Base-by-base conservation (phyloP, 2,329 filamentous ascomycete species). In the Fusarium transvaalense region DNA sequence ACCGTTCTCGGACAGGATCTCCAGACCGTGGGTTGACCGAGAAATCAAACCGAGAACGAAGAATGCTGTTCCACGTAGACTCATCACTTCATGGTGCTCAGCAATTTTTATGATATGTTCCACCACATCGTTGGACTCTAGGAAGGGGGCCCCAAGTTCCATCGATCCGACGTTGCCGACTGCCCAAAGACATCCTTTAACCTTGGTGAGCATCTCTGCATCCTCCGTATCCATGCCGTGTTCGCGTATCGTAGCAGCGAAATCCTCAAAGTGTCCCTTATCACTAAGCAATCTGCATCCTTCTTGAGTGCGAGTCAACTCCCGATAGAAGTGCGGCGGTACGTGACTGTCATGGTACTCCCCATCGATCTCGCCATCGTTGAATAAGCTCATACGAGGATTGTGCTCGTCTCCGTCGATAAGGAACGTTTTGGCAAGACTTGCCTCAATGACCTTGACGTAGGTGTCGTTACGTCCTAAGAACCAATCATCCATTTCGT, bases 401-500 rank as follows among this genome's bases (percentile, higher is more conserved):
- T 86, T 79, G 75, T 85, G 82, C 38, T 88, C 85, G 27, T 89
- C 87, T 7, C 85, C 80, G 55, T 87, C 88, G 39, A 91, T 86
- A n/a, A 89, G 84, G 70, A 97, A 94, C 1, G 94, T 91, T 63
- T 93, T 90, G 32, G 94, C 93, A 52, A 99, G 85, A 56, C 94
- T 97, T n/a, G 97, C 96, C 79, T 99, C 96, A 39, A 99, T 95
- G 39, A 98, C 87, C 37, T 89, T 88, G 51, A 99, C 96, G 71
- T 99, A 99, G n/a, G 90, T 91, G 77, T 99, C 95, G 76, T 99
- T 99, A 43, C 96, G 90, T 15, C 96, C 96, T 31, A 99, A 85
- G 76, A 98, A 99, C 96, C 96, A 99, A 80, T 99, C 97, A 72
- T 99, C 96, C 96, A 99, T 99, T 78, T 99, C 97, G 76, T 97